These are phyloP conservation scores for Candida sphagnicola DNA, from an alignment of 805 yeast species.

Conservation along the genomic window DNA sequence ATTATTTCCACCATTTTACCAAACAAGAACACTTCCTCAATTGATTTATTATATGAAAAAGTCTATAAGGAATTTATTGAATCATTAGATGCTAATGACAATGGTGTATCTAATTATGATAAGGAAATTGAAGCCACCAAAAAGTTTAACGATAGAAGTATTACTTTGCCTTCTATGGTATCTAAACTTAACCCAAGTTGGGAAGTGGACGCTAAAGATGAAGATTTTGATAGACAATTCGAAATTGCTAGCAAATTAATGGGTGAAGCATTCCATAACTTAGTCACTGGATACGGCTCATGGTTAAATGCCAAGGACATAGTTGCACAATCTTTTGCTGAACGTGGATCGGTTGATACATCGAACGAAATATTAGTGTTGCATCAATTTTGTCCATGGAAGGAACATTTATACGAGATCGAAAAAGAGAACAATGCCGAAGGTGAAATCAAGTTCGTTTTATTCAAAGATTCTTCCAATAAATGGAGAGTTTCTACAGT, in stretches of 20 bases:
- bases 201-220: slow-evolving; percentile 66
- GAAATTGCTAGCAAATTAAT: slow-evolving; percentile 70
- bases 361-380: slow-evolving; percentile 74
- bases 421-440: slow-evolving; percentile 58
- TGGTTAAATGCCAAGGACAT: slow-evolving; percentile 88
- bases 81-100: slow-evolving; percentile 93
- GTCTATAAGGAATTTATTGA: slow-evolving; percentile 87
- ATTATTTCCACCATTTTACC: slow-evolving; percentile 51
- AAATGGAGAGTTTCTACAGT: slow-evolving; percentile 91
- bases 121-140: slow-evolving; percentile 52
- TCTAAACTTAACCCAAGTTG: slow-evolving; percentile 81
- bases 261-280: slow-evolving; percentile 73
- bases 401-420: slow-evolving; percentile 76
- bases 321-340: slow-evolving; percentile 65
- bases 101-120: slow-evolving; percentile 74
- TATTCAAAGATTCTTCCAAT: slow-evolving; percentile 70
- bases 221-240: slow-evolving; percentile 63
- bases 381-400: slow-evolving; percentile 88
- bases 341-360: slow-evolving; percentile 56
- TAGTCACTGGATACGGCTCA: slow-evolving; percentile 70
- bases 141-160: slow-evolving; percentile 66
- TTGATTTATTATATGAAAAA: slow-evolving; percentile 66
- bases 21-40: slow-evolving; percentile 30
- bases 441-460: slow-evolving; percentile 65
- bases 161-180: slow-evolving; percentile 75